Base-by-base conservation (phyloP, 371 early-diverging fungal species). In the Lichtheimia ramosa region DNA sequence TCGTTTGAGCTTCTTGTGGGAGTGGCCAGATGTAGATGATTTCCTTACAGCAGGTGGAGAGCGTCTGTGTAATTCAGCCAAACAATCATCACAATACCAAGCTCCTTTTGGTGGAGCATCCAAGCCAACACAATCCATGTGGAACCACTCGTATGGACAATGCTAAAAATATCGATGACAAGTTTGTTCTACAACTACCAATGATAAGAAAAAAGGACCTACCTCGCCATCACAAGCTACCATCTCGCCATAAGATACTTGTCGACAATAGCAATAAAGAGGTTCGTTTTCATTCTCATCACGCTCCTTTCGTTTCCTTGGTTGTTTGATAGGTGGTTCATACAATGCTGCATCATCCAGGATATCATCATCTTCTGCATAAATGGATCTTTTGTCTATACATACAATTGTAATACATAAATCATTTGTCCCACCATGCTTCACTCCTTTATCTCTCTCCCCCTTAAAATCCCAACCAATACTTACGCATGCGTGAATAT, bases 211-310 rank as follows among this genome's bases (percentile, higher is more conserved):
- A 27, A 27, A 27, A 27, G 27, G 4, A 27, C 73, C 68, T 84
- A 92, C 90, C 65, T 92, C 91, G 48, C 93, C 91, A 71, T 97
- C 98, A 63, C 98, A 97, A 13, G 90, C 98, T 53, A 98, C 92
- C 98, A 98, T 98, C 58, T 95, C 94, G 13, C 98, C 98, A 72
- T 84, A 97, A n/a, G 96, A 95, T 6, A 98, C 95, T 71, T 96
- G 94, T 49, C 90, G 84, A 65, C 98, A 98, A 59, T 89, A 89
- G 67, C 98, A 98, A 70, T 98, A 98, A 0, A 86, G 78, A 20
- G 95, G 96, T 67, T 97, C 98, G 60, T 93, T 67, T 28, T 67
- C 62, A 18, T 58, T 53, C 4, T 62, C 61, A 48, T 73, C 75
- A 51, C 68, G 46, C 51, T 71, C 77, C 41, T 71, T 71, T 48